A percentile compares a stretch with the other conserved stretches of the same genome.
Evolutionary conservation across 1,139 yeast species (phyloP).

Genomic region (Hansenula lynferdii): DNA sequence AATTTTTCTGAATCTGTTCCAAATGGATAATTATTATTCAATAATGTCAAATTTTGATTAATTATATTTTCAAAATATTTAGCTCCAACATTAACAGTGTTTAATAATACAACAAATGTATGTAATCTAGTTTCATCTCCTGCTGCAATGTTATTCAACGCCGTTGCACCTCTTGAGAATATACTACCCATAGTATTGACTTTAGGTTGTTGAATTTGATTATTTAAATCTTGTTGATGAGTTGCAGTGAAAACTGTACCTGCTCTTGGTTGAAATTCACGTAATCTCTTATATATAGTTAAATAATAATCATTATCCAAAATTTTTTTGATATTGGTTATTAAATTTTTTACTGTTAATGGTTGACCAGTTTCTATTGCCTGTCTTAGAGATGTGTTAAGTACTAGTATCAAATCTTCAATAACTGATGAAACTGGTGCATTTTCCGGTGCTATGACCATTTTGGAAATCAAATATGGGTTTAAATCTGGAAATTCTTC

Average conservation of each 20-base stretch:
- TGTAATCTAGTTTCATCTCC: constrained; percentile 39
- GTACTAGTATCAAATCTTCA: constrained; percentile 75
- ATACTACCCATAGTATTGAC: constrained; percentile 20
- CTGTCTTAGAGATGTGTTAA: constrained; percentile 61
- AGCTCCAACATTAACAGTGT: constrained; percentile 56
- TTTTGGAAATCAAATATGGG: constrained; percentile 16
- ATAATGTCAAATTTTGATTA: constrained; percentile 30
- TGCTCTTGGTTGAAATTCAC: constrained; percentile 49
- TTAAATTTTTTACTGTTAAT: constrained; percentile 45
- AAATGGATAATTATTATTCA: constrained; percentile 48
- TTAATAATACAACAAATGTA: constrained; percentile 50
- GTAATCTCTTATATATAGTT: constrained; percentile 45
- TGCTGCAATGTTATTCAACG: constrained; percentile 21
- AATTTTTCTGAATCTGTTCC: constrained; percentile 46
- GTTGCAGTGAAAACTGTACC: constrained; percentile 19
- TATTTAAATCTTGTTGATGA: constrained; percentile 4
- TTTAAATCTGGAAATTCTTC: constrained; percentile 64
- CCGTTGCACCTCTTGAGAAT: constrained; percentile 24
- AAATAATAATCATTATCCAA: constrained; percentile 43
- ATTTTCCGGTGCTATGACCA: constrained; percentile 15
- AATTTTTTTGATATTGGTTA: constrained; percentile 39
- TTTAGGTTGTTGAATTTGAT: constrained; percentile 10
- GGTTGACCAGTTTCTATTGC: constrained; percentile 59
- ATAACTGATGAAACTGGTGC: constrained; percentile 77
- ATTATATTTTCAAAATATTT: constrained; percentile 49